Evolutionary conservation across 2,329 filamentous ascomycete species (phyloP).

Genomic region (Ophiostoma ips): DNA sequence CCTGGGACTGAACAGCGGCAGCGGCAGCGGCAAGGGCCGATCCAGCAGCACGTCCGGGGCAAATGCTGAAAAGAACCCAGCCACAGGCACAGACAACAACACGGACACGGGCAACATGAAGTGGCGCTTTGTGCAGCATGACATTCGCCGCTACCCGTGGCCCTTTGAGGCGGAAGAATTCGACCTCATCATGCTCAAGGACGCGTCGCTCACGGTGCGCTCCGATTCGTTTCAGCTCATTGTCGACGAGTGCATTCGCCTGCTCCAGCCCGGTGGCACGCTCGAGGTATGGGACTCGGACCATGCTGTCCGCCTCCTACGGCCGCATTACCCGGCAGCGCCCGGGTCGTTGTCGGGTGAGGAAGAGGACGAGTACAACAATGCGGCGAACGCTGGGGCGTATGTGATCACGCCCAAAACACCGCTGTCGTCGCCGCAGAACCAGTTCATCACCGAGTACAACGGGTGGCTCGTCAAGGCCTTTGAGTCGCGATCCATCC

Average conservation of each 20-base stretch:
- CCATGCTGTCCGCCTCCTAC: constrained; percentile 66
- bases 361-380: constrained; percentile 44
- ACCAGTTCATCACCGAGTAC: constrained; percentile 69
- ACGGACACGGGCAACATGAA: constrained; percentile 49
- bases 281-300: constrained; percentile 87
- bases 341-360: constrained; percentile 16
- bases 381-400: constrained; percentile 57
- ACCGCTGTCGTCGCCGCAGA: constrained; percentile 65
- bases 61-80: neutral
- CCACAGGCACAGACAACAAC: constrained; percentile 19
- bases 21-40: neutral
- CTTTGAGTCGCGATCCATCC: constrained; percentile 56
- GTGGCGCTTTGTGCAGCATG: constrained; percentile 82
- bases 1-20: constrained; percentile 3
- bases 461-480: constrained; percentile 71
- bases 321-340: constrained; percentile 52
- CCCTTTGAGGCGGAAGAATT: constrained; percentile 72
- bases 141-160: constrained; percentile 59
- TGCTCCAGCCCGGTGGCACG: constrained; percentile 63
- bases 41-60: neutral
- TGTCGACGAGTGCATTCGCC: constrained; percentile 60
- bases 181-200: constrained; percentile 80
- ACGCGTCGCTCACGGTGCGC: constrained; percentile 55
- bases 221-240: constrained; percentile 40
- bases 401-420: constrained; percentile 75